Evolutionary conservation across 2,329 filamentous ascomycete genomes (phyloP), one percentile per base, ranked within the genome.

Genomic region (Hymenoscyphus linearis): DNA sequence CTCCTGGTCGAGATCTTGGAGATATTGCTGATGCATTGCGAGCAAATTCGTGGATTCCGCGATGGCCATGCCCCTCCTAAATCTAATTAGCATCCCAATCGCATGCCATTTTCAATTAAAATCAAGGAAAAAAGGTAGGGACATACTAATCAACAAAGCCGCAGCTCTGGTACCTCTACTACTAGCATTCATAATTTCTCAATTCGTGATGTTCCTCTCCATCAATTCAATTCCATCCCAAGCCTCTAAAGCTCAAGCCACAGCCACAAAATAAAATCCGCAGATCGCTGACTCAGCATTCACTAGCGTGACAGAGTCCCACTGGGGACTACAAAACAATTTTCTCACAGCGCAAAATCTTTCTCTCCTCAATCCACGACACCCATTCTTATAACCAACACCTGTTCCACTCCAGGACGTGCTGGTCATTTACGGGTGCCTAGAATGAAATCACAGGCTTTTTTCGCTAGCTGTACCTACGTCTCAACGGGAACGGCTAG

Each of bases 391-490:
- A 97, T 96, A 93, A 85, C 93, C 91, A 92, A 86, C 84, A 87
- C 81, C 83, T 81, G 80, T 80, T 81, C 77, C 79, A 74, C 77
- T 79, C 85, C 83, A 89, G 82, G 84, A 86, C 83, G 86, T 88
- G 84, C 84, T 91, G 91, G 93, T 86, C 93, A 96, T 96, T 95
- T 83, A 85, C 77, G 77, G 79, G 86, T 95, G 93, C 90, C 90
- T 75, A 96, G 90, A 96, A 74, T 75, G 79, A 89, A 70, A 73
- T 75, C 78, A 87, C 89, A 90, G 89, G 88, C 89, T 90, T 90
- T 92, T 92, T 96, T 92, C 93, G 93, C 93, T 97, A 97, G 90
- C 92, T 85, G 90, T 88, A 88, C 90, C 91, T 92, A 90, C 69
- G 78, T 78, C 75, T 75, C 76, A 85, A 91, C 90, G 69, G 88